Evolutionary conservation across 495 filamentous ascomycete species (phyloP), one percentile per base, ranked within the genome.

Genomic region (Neurospora cerealis): DNA sequence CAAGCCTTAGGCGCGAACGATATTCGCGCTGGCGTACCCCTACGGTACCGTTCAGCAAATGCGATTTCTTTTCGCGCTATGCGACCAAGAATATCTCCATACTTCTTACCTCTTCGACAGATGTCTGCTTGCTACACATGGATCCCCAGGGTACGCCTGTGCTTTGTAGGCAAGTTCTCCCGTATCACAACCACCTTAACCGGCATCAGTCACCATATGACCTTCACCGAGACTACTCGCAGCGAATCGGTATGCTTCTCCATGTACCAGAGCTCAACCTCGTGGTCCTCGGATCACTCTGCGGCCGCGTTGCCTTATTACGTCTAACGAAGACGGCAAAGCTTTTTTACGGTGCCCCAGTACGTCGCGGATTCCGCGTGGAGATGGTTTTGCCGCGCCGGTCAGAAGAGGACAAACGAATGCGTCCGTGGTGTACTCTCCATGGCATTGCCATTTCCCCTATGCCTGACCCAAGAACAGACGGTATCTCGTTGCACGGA

Each of bases 191-290:
- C 28, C 84, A 92, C 28, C 81, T 80, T 54, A 85, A 86, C 73
- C 76, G 74, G 13, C 76, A 83, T 28, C 78, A 38, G 66, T 78
- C 77, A n/a, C 80, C 78, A 13, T 82, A 72, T 19, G 78, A 86
- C 17, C 78, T 81, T n/a, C 79, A 81, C 32, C 82, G 84, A 42
- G 60, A 72, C 41, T 75, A 79, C 24, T 86, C 86, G 72, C 88
- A 94, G 77, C 91, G 95, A 5, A 84, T 97, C 36, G 93, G 92
- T 82, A 92, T 95, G 89, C 81, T 91, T 7, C 82, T 89, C 34
- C 88, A 92, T 72, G 88, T 98, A 36, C 92, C 93, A 0, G 92
- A 96, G 73, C 85, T 96, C 21, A 92, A 89, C 7, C 83, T 98
- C 38, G 88, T 97, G 5, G 82, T 95, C 10, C 87, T 91, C 0